A percentile compares a stretch with the other conserved stretches of the same genome.
These are phyloP conservation scores for Paspalum notatum DNA, from an alignment of 176 grass and related monocot genomes.

Conservation along the genomic window DNA sequence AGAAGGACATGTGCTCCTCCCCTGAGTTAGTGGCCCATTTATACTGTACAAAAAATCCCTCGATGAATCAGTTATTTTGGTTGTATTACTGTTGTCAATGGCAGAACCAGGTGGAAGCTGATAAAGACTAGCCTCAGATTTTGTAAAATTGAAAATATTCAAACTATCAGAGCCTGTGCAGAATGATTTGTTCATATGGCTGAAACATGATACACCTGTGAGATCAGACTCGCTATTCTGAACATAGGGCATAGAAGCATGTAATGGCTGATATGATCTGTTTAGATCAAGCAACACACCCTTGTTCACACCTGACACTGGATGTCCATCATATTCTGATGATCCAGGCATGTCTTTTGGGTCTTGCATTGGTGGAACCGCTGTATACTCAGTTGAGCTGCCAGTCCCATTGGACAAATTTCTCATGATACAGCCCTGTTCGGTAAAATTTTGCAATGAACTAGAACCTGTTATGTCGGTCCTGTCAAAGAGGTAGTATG, in stretches of 20 bases:
- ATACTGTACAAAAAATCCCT: not conserved
- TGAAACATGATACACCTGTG: constrained; percentile 28
- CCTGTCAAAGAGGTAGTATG: constrained; percentile 47
- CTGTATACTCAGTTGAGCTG: constrained; percentile 47
- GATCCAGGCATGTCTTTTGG: not conserved
- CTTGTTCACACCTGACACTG: constrained; percentile 49
- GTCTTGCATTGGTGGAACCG: constrained; percentile 57
- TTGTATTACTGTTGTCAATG: constrained; percentile 33
- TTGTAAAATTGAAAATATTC: constrained; percentile 38
- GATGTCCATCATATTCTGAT: constrained; percentile 46
- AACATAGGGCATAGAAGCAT: constrained; percentile 41
- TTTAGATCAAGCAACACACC: constrained; percentile 30
- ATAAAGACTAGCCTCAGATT: constrained; percentile 33
- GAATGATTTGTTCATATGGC: constrained; percentile 49
- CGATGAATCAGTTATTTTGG: constrained; percentile 37
- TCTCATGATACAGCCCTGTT: constrained; percentile 41
- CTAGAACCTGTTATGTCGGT: constrained; percentile 35
- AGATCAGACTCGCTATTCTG: constrained; percentile 48
- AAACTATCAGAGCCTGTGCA: constrained; percentile 31
- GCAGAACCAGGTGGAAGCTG: constrained; percentile 42
- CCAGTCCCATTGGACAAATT: constrained; percentile 36
- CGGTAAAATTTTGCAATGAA: constrained; percentile 40
- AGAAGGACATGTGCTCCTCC: constrained; percentile 14
- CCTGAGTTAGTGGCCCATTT: constrained; percentile 28
- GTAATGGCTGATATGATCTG: constrained; percentile 31